phyloP scores from a whole-genome alignment of 2,329 filamentous ascomycete genomes.

The Trichoderma sp. region DNA sequence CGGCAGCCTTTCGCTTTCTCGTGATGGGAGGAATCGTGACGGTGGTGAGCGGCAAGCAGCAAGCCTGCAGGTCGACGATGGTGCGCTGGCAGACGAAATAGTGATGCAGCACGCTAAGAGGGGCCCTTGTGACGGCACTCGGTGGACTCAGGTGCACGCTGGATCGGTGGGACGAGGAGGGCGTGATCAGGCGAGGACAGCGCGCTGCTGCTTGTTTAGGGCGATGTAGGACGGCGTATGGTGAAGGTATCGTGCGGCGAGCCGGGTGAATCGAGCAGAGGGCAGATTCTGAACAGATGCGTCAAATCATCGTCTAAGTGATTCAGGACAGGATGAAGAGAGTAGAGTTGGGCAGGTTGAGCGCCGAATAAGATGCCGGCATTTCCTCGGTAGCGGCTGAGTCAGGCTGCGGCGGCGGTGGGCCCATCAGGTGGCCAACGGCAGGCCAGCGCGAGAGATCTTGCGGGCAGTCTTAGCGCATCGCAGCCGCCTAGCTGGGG shows the following conservation, averaged over 20 bases:
- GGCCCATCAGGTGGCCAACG: slow-evolving; percentile 26
- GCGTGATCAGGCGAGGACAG: not conserved
- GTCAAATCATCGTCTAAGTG: slow-evolving; percentile 19
- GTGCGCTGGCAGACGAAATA: slow-evolving; percentile 20
- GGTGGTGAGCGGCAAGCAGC: slow-evolving; percentile 32
- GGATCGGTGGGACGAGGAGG: slow-evolving; percentile 1
- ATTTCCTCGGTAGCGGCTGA: slow-evolving; percentile 28
- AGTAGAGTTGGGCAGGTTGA: slow-evolving; percentile 22
- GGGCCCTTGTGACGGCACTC: slow-evolving; percentile 22
- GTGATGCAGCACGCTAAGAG: slow-evolving; percentile 22
- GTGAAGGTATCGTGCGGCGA: not conserved
- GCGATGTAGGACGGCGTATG: not conserved
- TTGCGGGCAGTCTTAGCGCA: slow-evolving; percentile 7
- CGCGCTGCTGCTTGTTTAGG: not conserved
- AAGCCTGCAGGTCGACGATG: slow-evolving; percentile 22
- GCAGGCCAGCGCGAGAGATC: slow-evolving; percentile 1
- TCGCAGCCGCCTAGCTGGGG: not conserved
- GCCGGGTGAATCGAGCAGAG: not conserved
- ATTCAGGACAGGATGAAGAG: slow-evolving; percentile 24
- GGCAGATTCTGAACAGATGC: not conserved
- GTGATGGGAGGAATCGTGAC: slow-evolving; percentile 63
- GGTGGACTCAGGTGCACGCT: not conserved
- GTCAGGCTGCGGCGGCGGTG: slow-evolving; percentile 4
- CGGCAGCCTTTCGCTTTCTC: slow-evolving; percentile 67
- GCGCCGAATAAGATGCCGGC: slow-evolving; percentile 22